Evolutionary conservation across 1,139 yeast species (phyloP).

Genomic region (Entelexis sorbosivorans): DNA sequence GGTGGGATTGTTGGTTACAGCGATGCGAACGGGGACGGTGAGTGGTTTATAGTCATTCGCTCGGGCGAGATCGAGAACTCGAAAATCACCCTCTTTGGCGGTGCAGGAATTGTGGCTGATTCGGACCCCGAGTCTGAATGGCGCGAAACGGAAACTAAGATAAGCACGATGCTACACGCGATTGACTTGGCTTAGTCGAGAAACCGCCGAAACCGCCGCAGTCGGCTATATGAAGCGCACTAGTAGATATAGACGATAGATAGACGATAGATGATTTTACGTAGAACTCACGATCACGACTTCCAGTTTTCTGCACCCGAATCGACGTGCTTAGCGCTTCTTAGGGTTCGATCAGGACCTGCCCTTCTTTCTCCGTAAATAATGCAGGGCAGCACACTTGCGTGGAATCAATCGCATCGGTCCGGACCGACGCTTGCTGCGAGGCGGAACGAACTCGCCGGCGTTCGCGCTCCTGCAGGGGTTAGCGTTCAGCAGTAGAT

Average conservation of each 20-base stretch:
- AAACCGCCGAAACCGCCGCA: too few species aligned
- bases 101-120: slow-evolving; percentile 18
- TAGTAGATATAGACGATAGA: too few species aligned
- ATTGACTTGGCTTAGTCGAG: neutral
- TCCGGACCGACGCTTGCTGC: neutral
- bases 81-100: slow-evolving; percentile 13
- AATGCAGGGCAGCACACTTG: neutral
- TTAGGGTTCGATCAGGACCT: too few species aligned
- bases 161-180: slow-evolving; percentile 15
- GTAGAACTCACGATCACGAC: too few species aligned
- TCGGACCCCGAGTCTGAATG: slow-evolving; percentile 19
- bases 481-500: too few species aligned
- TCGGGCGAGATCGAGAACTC: slow-evolving; percentile 7
- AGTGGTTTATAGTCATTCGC: slow-evolving; percentile 17
- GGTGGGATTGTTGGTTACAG: slow-evolving; percentile 19
- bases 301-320: too few species aligned
- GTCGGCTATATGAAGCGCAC: too few species aligned
- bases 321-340: too few species aligned
- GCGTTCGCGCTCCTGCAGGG: too few species aligned
- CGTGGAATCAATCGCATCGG: neutral
- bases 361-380: too few species aligned
- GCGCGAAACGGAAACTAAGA: slow-evolving; percentile 16
- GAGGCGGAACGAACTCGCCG: too few species aligned
- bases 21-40: slow-evolving; percentile 17
- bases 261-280: too few species aligned